Base-by-base conservation (phyloP, 2,329 filamentous ascomycete species). In the Scedosporium minutisporum region DNA sequence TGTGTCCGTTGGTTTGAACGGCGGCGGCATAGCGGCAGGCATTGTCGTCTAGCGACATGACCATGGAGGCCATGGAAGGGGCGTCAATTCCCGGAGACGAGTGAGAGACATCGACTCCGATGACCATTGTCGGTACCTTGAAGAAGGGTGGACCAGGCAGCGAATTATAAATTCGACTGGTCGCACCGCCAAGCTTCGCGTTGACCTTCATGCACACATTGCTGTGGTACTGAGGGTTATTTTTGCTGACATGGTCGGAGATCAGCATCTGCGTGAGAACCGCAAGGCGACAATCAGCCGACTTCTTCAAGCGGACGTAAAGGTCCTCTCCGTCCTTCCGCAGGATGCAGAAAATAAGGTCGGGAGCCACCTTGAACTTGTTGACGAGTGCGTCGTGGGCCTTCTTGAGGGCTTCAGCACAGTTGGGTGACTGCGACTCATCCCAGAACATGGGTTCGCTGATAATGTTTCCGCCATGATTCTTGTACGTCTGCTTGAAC, bases 181-280 rank as follows among this genome's bases (percentile, higher is more conserved):
- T 97, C 0, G 85, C 82, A 5, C 95, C 95, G 14, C 95, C 95
- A 2, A 99, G 82, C 78, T 99, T 99, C 3, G 91, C 89, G 69
- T 99, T 97, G 67, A 99, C 86, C 78, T 99, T 99, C 91, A 99
- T 95, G 66, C 87, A 84, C 0, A 99, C 91, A 65, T 99, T 99
- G 1, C 90, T 95, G 69, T 90, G 88, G 74, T 97, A 97, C 69
- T 99, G 95, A 0, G 82, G 82, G 23, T 89, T 85, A 16, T 83
- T 84, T 71, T 88, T 88, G 44, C 77, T 69, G 0, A 93, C 89
- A 64, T 96, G 88, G 0, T 77, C 76, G 2, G 80, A 78, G 66
- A 92, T 87, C n/a, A 97, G 71, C 65, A 93, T 88, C 71, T 97
- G 95, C 0, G 91, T 91, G 0, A 91, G 80, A 14, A 93, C 82